A percentile compares a stretch with the other conserved stretches of the same genome.
Evolutionary conservation across 768 basidiomycete genomes (phyloP).

Genomic region (Austroboletus eburneus): DNA sequence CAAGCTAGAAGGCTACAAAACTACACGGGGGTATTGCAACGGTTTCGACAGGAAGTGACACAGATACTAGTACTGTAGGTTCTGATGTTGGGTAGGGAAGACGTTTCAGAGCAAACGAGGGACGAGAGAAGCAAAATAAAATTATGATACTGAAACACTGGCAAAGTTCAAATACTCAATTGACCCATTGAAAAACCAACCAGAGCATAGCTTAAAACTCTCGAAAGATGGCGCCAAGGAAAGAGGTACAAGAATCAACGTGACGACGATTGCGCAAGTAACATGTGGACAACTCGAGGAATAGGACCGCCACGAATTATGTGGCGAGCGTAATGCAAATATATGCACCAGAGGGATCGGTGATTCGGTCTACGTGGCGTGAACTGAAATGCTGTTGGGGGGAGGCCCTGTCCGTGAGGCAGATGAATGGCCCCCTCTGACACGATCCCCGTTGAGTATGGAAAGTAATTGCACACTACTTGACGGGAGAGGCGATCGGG

Average conservation of each 20-base stretch:
- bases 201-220: conserved; percentile 17
- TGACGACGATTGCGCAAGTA: background rate
- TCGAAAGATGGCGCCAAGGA: conserved; percentile 11
- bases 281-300: background rate
- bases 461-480: conserved; percentile 32
- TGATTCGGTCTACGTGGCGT: conserved; percentile 21
- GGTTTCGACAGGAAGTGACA: conserved; percentile 22
- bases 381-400: conserved; percentile 13
- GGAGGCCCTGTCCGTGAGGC: conserved; percentile 7
- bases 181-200: conserved; percentile 19
- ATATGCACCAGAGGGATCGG: conserved; percentile 9
- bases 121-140: conserved; percentile 22
- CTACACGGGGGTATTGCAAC: conserved; percentile 36
- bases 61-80: conserved; percentile 32
- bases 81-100: conserved; percentile 10
- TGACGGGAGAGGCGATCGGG: conserved; percentile 17
- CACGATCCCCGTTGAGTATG: conserved; percentile 31
- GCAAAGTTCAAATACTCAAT: conserved; percentile 24
- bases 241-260: conserved; percentile 17
- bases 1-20: conserved; percentile 28
- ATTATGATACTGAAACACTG: conserved; percentile 29
- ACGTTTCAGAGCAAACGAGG: conserved; percentile 15
- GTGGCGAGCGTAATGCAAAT: conserved; percentile 16
- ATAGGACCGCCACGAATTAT: conserved; percentile 6
- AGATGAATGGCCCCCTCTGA: conserved; percentile 6